A percentile compares a stretch with the other conserved stretches of the same genome.
phyloP scores from a whole-genome alignment of 2,329 filamentous ascomycete genomes.

The Diaporthe sp. region DNA sequence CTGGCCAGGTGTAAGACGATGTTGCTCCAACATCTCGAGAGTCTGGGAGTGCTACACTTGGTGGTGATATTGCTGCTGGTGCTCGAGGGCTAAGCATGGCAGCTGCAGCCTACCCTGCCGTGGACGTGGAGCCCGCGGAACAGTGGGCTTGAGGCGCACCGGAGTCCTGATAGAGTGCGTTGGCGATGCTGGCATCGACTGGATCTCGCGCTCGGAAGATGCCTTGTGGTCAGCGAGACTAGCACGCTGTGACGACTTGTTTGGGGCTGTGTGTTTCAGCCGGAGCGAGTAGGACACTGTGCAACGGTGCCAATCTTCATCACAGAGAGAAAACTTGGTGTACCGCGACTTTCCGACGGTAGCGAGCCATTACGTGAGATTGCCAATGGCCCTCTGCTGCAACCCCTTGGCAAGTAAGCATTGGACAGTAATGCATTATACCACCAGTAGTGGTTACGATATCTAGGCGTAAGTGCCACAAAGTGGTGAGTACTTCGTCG shows the following conservation, averaged over 20 bases:
- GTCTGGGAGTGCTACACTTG: neutral
- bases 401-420: slow-evolving; percentile 4
- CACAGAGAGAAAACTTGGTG: neutral
- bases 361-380: slow-evolving; percentile 25
- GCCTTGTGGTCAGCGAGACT: slow-evolving; percentile 13
- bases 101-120: neutral
- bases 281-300: slow-evolving; percentile 21
- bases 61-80: neutral
- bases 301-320: neutral
- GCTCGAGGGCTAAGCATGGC: neutral
- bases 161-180: neutral
- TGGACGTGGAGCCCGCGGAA: neutral
- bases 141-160: neutral
- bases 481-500: neutral
- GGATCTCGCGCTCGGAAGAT: slow-evolving; percentile 1
- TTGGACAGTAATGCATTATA: neutral
- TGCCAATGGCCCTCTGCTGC: neutral
- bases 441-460: neutral
- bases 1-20: neutral
- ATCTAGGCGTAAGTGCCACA: neutral
- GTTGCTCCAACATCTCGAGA: neutral
- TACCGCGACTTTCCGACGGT: neutral
- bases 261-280: slow-evolving; percentile 28
- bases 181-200: neutral
- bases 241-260: slow-evolving; percentile 19